Conservation (phyloP, 1,284 basidiomycete species). For the Melampsora larici-populina region DNA sequence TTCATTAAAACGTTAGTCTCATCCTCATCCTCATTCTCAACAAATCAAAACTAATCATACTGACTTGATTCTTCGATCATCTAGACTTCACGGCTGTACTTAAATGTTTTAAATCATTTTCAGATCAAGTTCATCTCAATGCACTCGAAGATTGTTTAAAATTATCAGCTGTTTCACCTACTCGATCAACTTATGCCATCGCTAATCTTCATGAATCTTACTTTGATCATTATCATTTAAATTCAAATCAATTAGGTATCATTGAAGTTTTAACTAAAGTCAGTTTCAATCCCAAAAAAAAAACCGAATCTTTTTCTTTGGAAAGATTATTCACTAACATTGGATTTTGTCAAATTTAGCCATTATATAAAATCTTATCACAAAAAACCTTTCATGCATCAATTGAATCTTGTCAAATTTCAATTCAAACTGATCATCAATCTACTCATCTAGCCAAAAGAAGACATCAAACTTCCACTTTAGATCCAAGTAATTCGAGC, state of each 20-base stretch:
- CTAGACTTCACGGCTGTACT: constrained; percentile 40
- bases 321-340: neutral
- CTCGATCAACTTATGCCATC: constrained; percentile 33
- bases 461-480: neutral
- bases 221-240: constrained; percentile 26
- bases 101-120: constrained; percentile 32
- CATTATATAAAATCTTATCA: constrained; percentile 35
- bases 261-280: constrained; percentile 34
- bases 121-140: constrained; percentile 34
- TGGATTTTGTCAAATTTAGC: neutral
- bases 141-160: constrained; percentile 9
- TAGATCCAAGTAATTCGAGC: constrained; percentile 3
- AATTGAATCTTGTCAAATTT: constrained; percentile 33
- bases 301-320: neutral
- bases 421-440: constrained; percentile 27
- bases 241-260: constrained; percentile 23
- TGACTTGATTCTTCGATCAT: neutral
- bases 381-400: constrained; percentile 21
- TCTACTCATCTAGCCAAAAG: neutral
- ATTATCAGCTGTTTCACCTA: constrained; percentile 37
- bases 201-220: constrained; percentile 18
- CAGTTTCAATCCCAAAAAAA: neutral
- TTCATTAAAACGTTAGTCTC: neutral
- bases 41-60: neutral
- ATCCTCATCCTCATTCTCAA: neutral